phyloP scores from a whole-genome alignment of 2,329 filamentous ascomycete genomes.

The Cryphonectria radicalis region DNA sequence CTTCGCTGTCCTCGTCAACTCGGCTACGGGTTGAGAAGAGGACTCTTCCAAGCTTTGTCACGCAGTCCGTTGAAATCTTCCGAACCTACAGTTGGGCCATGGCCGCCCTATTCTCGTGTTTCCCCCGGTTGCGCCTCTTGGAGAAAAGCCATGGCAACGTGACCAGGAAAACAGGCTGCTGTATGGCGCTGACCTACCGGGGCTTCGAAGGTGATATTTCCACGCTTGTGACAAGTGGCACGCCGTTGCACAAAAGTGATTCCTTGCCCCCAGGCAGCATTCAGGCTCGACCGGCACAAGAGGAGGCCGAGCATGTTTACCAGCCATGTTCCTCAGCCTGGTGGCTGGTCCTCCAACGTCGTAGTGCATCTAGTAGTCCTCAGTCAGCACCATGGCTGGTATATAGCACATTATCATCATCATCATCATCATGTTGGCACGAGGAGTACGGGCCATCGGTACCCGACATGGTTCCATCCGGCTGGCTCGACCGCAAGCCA shows the following conservation, averaged over 20 bases:
- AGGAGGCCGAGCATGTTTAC: background rate
- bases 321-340: constrained; percentile 2
- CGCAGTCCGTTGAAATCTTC: background rate
- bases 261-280: background rate
- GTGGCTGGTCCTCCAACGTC: background rate
- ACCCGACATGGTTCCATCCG: constrained; percentile 7
- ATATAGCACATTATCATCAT: background rate
- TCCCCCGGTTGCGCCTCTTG: background rate
- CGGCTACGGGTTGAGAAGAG: background rate
- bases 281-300: background rate
- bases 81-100: background rate
- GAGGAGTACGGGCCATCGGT: background rate
- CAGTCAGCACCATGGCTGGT: background rate
- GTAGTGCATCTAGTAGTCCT: background rate
- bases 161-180: background rate
- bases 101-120: constrained; percentile 8
- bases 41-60: background rate
- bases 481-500: constrained; percentile 2
- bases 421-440: background rate
- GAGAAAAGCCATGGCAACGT: background rate
- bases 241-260: background rate
- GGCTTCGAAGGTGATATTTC: background rate
- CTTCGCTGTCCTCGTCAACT: background rate
- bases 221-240: background rate
- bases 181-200: background rate